Evolutionary conservation across 768 basidiomycete genomes (phyloP).

Genomic region (Dendrothele bispora): DNA sequence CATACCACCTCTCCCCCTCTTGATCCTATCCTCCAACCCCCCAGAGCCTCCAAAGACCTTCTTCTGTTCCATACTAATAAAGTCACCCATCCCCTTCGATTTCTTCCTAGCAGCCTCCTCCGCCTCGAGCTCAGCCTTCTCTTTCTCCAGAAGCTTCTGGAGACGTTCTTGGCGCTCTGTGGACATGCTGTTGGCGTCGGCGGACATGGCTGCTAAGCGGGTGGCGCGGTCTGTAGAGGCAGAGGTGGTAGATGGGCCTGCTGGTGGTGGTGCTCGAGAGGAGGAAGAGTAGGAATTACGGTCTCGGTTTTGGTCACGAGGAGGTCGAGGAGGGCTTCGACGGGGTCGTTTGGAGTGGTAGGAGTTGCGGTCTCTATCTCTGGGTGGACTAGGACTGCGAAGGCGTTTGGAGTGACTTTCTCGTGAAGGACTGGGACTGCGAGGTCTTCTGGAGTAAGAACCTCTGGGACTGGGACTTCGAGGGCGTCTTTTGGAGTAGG

Average conservation of each 20-base stretch:
- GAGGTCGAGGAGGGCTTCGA: conserved; percentile 43
- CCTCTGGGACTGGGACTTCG: neutral
- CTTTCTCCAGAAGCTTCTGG: conserved; percentile 64
- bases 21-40: conserved; percentile 77
- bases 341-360: conserved; percentile 51
- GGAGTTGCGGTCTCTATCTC: conserved; percentile 12
- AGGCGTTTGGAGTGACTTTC: conserved; percentile 13
- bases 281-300: too few species aligned
- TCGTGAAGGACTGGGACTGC: conserved; percentile 26
- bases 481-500: too few species aligned
- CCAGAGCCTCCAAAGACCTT: conserved; percentile 78
- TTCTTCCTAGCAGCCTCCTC: conserved; percentile 69
- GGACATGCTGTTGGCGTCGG: conserved; percentile 66
- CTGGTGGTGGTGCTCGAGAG: conserved; percentile 15
- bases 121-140: conserved; percentile 73
- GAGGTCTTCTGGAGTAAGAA: neutral
- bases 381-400: conserved; percentile 17
- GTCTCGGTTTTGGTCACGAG: too few species aligned
- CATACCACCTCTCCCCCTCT: conserved; percentile 68
- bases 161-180: conserved; percentile 73
- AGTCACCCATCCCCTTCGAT: conserved; percentile 77
- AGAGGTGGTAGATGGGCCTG: conserved; percentile 21
- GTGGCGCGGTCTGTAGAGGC: conserved; percentile 63
- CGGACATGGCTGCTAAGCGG: conserved; percentile 88
- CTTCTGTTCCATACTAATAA: conserved; percentile 83